Percentiles rank a stretch among this genome's conserved stretches.
Evolutionary conservation across 768 basidiomycete genomes (phyloP).

Genomic region (Sistotremastrum niveocremeum): DNA sequence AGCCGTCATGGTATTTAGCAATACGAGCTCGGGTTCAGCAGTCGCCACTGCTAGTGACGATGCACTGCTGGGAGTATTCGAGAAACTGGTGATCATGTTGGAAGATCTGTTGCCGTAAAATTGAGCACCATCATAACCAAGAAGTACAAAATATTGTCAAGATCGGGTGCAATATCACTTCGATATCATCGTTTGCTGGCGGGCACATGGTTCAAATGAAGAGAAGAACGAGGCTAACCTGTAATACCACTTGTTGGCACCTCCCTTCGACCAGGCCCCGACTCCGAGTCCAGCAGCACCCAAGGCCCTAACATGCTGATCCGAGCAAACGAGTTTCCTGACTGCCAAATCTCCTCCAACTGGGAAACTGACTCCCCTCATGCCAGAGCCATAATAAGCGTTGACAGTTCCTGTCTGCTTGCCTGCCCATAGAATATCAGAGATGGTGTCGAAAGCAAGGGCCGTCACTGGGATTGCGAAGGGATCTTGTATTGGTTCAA

Average conservation of each 20-base stretch:
- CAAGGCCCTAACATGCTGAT: slow-evolving; percentile 61
- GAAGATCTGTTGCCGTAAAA: slow-evolving; percentile 15
- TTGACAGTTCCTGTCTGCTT: slow-evolving; percentile 54
- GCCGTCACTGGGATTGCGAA: slow-evolving; percentile 41
- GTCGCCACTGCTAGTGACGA: slow-evolving; percentile 49
- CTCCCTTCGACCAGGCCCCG: slow-evolving; percentile 76
- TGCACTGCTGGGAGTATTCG: slow-evolving; percentile 36
- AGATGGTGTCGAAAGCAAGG: slow-evolving; percentile 80
- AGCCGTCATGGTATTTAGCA: slow-evolving; percentile 69
- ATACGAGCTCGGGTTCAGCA: slow-evolving; percentile 42
- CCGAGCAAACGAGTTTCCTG: slow-evolving; percentile 62
- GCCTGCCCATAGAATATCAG: slow-evolving; percentile 84
- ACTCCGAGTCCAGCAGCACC: slow-evolving; percentile 48
- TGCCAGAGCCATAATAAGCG: slow-evolving; percentile 51
- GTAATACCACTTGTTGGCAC: slow-evolving; percentile 71
- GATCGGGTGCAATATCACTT: slow-evolving; percentile 2
- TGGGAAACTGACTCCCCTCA: slow-evolving; percentile 60
- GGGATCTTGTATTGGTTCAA: too few species aligned
- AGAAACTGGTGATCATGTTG: slow-evolving; percentile 25
- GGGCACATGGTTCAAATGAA: not conserved
- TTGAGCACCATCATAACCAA: slow-evolving; percentile 14
- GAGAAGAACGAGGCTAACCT: slow-evolving; percentile 30
- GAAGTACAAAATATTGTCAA: slow-evolving; percentile 1
- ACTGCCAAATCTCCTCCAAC: slow-evolving; percentile 59
- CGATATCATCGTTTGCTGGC: not conserved